Percentiles rank a stretch among this genome's conserved stretches.
Conservation (phyloP, 78 protist genomes). For the Guillardia theta region DNA sequence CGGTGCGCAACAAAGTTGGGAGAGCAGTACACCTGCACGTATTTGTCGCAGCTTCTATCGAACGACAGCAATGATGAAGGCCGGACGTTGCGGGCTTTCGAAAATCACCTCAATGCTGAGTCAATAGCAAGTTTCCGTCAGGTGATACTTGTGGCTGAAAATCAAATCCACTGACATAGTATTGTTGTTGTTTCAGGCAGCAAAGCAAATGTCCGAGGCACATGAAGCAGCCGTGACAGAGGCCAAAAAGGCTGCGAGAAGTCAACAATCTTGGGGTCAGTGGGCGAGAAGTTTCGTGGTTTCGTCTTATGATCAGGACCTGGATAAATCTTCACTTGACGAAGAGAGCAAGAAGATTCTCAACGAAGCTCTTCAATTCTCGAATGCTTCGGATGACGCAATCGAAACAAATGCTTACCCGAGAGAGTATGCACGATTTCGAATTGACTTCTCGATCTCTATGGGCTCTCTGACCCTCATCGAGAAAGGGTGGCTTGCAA, state of each 20-base stretch:
- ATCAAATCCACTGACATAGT: too few relatives aligned
- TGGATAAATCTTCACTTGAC: neutral
- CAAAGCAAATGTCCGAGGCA: neutral
- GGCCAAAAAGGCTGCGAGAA: neutral
- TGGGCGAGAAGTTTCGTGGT: slow-evolving; percentile 11
- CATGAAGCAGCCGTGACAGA: neutral
- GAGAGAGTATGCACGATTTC: neutral
- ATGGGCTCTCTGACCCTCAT: neutral
- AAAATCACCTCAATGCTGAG: neutral
- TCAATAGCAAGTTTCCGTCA: neutral
- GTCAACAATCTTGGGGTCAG: neutral
- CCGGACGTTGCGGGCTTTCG: neutral
- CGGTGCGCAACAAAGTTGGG: neutral
- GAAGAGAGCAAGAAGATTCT: neutral
- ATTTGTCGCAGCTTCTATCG: neutral
- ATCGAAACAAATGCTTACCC: neutral
- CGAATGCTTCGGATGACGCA: neutral
- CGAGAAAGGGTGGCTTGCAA: neutral
- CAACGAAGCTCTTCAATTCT: neutral
- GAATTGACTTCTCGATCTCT: neutral
- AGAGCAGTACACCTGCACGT: neutral
- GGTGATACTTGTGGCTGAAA: too few relatives aligned
- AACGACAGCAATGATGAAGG: neutral
- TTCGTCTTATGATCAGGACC: neutral
- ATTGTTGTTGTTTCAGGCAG: neutral